Evolutionary conservation across 805 yeast species (phyloP).

Genomic region (Cyberlindnera mycetangii): DNA sequence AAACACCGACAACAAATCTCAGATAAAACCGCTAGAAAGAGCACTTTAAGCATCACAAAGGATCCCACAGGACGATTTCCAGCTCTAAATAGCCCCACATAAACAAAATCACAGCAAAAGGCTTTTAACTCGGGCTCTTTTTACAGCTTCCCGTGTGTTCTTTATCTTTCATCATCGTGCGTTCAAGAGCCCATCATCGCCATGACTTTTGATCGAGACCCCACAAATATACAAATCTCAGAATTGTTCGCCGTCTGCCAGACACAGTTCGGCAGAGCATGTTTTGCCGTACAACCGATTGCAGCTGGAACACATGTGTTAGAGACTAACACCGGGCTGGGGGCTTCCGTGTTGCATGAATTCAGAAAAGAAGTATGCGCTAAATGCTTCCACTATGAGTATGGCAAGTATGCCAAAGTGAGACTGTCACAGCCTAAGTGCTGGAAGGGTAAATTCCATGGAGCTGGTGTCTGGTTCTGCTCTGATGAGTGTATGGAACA

Average conservation of each 20-base stretch:
- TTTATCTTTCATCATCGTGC: background rate
- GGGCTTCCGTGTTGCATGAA: conserved; percentile 46
- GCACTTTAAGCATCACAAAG: too few relatives aligned
- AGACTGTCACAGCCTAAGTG: conserved; percentile 27
- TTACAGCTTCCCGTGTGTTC: background rate
- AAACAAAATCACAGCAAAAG: too few relatives aligned
- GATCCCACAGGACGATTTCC: too few relatives aligned
- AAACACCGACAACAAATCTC: background rate
- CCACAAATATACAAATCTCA: conserved; percentile 27
- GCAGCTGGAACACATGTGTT: conserved; percentile 40
- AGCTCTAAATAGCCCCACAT: too few relatives aligned
- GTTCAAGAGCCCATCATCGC: background rate
- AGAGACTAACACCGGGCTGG: conserved; percentile 39
- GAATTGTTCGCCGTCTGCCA: conserved; percentile 33
- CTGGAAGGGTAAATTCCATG: conserved; percentile 26
- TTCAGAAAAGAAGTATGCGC: conserved; percentile 64
- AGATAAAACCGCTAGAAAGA: too few relatives aligned
- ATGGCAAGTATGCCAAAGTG: conserved; percentile 45
- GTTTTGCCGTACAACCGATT: conserved; percentile 45
- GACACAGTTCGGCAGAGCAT: conserved; percentile 59
- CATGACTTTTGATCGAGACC: conserved; percentile 13
- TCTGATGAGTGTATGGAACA: conserved; percentile 39
- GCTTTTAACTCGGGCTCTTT: background rate
- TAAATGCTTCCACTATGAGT: conserved; percentile 46
- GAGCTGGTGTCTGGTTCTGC: conserved; percentile 54